A percentile compares a stretch with the other conserved stretches of the same genome.
Evolutionary conservation across 2,329 filamentous ascomycete genomes (phyloP).

Genomic region (Pseudogymnoascus sp.): DNA sequence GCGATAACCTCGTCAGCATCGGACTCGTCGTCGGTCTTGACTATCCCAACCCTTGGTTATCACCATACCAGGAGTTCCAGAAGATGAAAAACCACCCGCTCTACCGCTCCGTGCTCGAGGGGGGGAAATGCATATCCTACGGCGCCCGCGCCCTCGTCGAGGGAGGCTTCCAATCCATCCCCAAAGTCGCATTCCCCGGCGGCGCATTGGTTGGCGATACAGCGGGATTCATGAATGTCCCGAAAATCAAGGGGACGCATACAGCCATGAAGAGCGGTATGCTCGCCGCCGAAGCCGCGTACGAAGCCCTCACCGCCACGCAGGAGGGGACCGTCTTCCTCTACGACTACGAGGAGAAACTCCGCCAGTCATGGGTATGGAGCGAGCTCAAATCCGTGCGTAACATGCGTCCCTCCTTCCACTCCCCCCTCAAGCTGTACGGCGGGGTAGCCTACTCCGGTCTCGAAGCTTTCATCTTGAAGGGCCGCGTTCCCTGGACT

Average conservation of each 20-base stretch:
- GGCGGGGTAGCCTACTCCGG: conserved; percentile 91
- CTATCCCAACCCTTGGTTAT: conserved; percentile 94
- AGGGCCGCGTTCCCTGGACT: conserved; percentile 85
- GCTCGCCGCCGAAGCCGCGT: conserved; percentile 88
- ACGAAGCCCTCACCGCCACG: conserved; percentile 56
- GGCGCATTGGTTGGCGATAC: conserved; percentile 94
- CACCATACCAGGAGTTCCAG: conserved; percentile 93
- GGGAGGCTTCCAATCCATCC: conserved; percentile 95
- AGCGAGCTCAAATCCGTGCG: conserved; percentile 89
- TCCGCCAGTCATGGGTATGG: conserved; percentile 85
- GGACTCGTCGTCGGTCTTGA: conserved; percentile 90
- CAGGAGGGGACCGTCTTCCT: conserved; percentile 73
- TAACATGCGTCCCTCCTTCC: conserved; percentile 96
- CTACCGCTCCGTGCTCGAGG: conserved; percentile 79
- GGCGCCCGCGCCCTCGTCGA: conserved; percentile 86
- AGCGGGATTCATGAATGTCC: conserved; percentile 92
- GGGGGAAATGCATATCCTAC: conserved; percentile 96
- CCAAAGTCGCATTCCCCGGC: conserved; percentile 92
- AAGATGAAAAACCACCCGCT: conserved; percentile 98
- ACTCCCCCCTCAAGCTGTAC: conserved; percentile 75
- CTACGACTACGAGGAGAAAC: conserved; percentile 84
- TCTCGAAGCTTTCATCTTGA: conserved; percentile 79
- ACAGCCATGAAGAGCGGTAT: conserved; percentile 97
- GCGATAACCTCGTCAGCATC: conserved; percentile 88
- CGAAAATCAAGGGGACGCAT: conserved; percentile 97